Evolutionary conservation across 352 stramenopile species (phyloP).

Genomic region (Pythium oligandrum): DNA sequence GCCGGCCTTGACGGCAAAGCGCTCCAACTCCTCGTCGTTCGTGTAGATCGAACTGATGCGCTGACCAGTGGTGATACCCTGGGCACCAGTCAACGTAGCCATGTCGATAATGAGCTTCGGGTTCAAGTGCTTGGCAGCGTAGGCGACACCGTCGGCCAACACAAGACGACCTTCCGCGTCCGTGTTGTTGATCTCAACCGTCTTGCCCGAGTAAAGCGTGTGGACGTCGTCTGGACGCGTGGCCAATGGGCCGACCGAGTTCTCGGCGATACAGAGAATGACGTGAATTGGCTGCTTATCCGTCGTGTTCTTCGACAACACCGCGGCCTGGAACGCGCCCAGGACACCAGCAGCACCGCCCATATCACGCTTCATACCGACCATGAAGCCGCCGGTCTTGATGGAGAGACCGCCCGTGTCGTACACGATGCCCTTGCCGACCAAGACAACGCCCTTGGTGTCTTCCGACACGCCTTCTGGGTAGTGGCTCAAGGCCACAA

Average conservation of each 20-base stretch:
- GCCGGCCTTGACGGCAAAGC: constrained; percentile 68
- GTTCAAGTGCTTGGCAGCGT: constrained; percentile 90
- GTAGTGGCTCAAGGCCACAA: constrained; percentile 89
- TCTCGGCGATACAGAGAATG: constrained; percentile 93
- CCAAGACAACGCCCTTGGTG: constrained; percentile 68
- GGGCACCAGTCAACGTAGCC: constrained; percentile 94
- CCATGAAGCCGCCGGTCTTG: constrained; percentile 88
- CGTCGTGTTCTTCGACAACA: constrained; percentile 86
- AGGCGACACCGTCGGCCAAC: constrained; percentile 91
- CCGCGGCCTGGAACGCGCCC: constrained; percentile 69
- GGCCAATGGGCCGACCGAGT: constrained; percentile 87
- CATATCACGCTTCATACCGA: constrained; percentile 95
- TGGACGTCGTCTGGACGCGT: constrained; percentile 94
- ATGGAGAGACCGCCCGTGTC: constrained; percentile 95
- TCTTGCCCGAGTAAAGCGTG: constrained; percentile 92
- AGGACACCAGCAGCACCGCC: constrained; percentile 72
- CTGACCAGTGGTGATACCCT: constrained; percentile 90
- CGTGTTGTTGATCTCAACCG: constrained; percentile 97
- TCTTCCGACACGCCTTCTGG: constrained; percentile 23
- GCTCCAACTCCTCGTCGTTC: constrained; percentile 89
- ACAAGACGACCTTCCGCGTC: constrained; percentile 95
- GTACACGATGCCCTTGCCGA: constrained; percentile 97
- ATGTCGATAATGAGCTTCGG: constrained; percentile 93
- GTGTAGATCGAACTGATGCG: constrained; percentile 90
- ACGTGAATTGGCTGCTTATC: constrained; percentile 83